A percentile compares a stretch with the other conserved stretches of the same genome.
phyloP scores from a whole-genome alignment of 306 rosid species.

The Dalbergia cultrata region DNA sequence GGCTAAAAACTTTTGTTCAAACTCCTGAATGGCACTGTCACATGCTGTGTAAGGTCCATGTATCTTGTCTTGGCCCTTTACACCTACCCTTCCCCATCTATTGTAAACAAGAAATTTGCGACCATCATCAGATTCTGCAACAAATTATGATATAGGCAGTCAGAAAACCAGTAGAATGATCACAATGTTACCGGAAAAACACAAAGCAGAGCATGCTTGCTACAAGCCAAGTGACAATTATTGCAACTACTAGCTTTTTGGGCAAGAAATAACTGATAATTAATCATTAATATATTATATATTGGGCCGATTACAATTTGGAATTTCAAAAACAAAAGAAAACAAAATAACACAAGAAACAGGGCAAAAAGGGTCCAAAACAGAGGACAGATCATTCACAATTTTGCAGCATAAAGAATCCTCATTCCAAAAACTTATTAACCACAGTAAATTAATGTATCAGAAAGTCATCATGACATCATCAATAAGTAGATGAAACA shows the following conservation, averaged over 20 bases:
- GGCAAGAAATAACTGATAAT: constrained; percentile 1
- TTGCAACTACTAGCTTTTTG: not conserved
- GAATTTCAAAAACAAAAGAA: not conserved
- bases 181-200: constrained; percentile 10
- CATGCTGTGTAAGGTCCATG: constrained; percentile 70
- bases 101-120: constrained; percentile 75
- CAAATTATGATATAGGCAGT: constrained; percentile 28
- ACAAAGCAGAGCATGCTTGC: constrained; percentile 16
- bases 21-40: constrained; percentile 68
- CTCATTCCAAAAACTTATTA: constrained; percentile 25
- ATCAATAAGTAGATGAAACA: constrained; percentile 3
- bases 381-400: constrained; percentile 11
- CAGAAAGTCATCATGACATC: not conserved
- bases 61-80: constrained; percentile 84
- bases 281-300: not conserved
- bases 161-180: constrained; percentile 27
- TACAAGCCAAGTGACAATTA: constrained; percentile 25
- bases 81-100: constrained; percentile 98
- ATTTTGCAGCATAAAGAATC: not conserved
- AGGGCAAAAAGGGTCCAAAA: not conserved
- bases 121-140: constrained; percentile 87
- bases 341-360: not conserved
- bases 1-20: constrained; percentile 71
- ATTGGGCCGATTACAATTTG: not conserved
- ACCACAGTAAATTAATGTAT: not conserved